Evolutionary conservation across 192 early-diverging fungal species (phyloP).

Genomic region (Linnemannia zychae): DNA sequence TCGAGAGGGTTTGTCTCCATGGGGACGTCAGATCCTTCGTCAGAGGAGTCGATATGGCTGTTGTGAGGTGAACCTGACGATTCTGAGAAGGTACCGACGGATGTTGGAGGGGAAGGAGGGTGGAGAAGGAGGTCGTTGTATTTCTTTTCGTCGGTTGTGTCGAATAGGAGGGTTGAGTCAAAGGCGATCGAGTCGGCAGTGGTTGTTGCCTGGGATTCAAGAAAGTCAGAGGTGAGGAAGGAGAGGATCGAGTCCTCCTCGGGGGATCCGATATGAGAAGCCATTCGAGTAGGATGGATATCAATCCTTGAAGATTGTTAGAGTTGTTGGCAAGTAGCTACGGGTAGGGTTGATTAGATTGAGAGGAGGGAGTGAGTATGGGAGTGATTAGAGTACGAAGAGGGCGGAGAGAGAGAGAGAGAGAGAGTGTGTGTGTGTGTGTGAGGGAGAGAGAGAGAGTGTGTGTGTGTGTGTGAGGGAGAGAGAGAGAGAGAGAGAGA

Average conservation of each 20-base stretch:
- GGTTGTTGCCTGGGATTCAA: slow-evolving; percentile 45
- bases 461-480: no score
- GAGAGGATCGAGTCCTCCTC: slow-evolving; percentile 57
- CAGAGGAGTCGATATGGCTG: slow-evolving; percentile 40
- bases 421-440: not conserved
- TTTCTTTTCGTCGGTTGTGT: slow-evolving; percentile 16
- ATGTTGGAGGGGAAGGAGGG: slow-evolving; percentile 51
- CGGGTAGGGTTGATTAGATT: not conserved
- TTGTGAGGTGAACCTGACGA: slow-evolving; percentile 51
- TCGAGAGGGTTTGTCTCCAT: slow-evolving; percentile 47
- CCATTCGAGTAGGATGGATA: not conserved
- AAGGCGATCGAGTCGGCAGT: slow-evolving; percentile 13
- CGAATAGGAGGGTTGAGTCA: slow-evolving; percentile 41
- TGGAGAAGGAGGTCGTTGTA: slow-evolving; percentile 44
- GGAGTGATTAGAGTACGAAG: not conserved
- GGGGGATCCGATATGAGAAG: slow-evolving; percentile 1
- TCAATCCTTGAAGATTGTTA: not conserved
- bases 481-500: no score
- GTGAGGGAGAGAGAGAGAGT: no score
- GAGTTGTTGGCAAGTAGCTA: no score
- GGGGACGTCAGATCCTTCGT: slow-evolving; percentile 48
- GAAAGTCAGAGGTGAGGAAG: slow-evolving; percentile 53
- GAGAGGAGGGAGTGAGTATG: not conserved
- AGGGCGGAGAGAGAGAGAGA: not conserved
- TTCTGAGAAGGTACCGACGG: slow-evolving; percentile 50